These are phyloP conservation scores for Salix dunnii DNA, from an alignment of 345 rosid genomes.

Conservation along the genomic window DNA sequence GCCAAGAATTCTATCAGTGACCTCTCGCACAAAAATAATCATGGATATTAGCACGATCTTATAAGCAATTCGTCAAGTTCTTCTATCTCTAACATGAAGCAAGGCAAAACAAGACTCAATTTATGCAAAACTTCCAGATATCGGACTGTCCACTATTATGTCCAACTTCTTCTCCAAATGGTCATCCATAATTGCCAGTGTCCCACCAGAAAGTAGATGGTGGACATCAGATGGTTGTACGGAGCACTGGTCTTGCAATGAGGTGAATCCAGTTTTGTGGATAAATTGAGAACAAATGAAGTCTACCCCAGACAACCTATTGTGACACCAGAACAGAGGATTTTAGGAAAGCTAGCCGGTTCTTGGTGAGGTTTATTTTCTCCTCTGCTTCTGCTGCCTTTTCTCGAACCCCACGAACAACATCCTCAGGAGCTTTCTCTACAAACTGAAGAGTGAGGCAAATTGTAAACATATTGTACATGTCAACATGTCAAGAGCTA, in stretches of 20 bases:
- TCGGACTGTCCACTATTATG: not conserved
- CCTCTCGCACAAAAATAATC: not conserved
- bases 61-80: not conserved
- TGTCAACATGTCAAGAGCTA: conserved; percentile 1
- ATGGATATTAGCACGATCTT: not conserved
- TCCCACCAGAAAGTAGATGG: not conserved
- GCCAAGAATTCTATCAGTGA: not conserved
- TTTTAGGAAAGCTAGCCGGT: conserved; percentile 67
- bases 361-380: conserved; percentile 76
- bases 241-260: not conserved
- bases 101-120: not conserved
- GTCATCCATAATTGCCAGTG: not conserved
- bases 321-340: conserved; percentile 58
- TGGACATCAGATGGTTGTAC: not conserved
- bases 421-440: conserved; percentile 81
- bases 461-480: not conserved
- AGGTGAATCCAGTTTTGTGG: not conserved
- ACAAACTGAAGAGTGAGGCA: conserved; percentile 52
- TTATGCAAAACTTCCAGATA: not conserved
- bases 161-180: not conserved
- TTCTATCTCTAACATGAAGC: not conserved
- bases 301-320: conserved; percentile 19
- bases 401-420: conserved; percentile 70
- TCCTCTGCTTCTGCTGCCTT: conserved; percentile 89
- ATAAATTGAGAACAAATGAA: not conserved